A percentile compares a stretch with the other conserved stretches of the same genome.
phyloP scores from a whole-genome alignment of 140 eudicot species.

The Ambrosia hybrid region DNA sequence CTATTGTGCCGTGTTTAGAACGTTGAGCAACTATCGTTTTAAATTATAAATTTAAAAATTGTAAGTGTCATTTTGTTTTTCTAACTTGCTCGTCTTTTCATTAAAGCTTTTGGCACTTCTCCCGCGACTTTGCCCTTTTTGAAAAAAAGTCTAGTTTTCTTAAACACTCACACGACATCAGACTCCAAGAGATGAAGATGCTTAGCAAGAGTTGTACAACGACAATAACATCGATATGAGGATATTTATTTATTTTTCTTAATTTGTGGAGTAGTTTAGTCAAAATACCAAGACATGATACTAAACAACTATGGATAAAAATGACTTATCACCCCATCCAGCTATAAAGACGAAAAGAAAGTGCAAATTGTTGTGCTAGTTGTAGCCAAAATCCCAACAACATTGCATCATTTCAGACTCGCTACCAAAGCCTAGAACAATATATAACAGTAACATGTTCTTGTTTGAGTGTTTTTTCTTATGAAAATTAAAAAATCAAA shows the following conservation, averaged over 20 bases:
- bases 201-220: slow-evolving; percentile 80
- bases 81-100: no score
- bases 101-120: no score
- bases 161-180: no score
- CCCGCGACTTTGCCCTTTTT: no score
- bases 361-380: slow-evolving; percentile 73
- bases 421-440: slow-evolving; percentile 86
- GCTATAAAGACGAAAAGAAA: slow-evolving; percentile 70
- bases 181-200: slow-evolving; percentile 97
- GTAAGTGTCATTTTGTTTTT: no score
- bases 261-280: no score
- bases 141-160: no score
- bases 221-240: not conserved
- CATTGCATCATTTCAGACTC: slow-evolving; percentile 83
- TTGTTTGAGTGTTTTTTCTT: not conserved
- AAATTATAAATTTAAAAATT: no score
- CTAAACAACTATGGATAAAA: slow-evolving; percentile 93
- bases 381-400: slow-evolving; percentile 86
- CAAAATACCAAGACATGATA: not conserved
- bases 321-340: slow-evolving; percentile 98
- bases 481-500: not conserved
- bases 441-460: not conserved
- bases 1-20: no score
- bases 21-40: no score
- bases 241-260: not conserved